A percentile compares a stretch with the other conserved stretches of the same genome.
These are phyloP conservation scores for Lasiodiplodia gonubiensis DNA, from an alignment of 2,329 filamentous ascomycete species.

Conservation along the genomic window DNA sequence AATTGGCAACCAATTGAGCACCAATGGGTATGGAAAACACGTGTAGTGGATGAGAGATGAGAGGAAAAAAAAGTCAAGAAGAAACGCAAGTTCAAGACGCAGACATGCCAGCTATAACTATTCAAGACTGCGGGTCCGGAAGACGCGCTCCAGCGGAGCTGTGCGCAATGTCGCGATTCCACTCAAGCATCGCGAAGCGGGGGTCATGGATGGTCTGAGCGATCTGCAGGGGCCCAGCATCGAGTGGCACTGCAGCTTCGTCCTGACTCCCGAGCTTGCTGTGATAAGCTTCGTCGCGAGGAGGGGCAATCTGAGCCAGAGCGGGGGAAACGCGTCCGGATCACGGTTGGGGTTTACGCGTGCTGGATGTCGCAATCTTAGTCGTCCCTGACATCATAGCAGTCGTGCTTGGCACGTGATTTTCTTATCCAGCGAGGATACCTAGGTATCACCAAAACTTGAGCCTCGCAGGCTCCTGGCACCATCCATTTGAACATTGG, in stretches of 20 bases:
- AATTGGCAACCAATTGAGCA: background rate
- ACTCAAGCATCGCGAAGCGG: constrained; percentile 14
- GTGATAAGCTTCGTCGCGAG: background rate
- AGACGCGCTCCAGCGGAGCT: background rate
- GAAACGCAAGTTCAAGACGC: background rate
- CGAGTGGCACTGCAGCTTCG: background rate
- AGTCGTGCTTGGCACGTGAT: background rate
- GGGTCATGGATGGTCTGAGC: background rate
- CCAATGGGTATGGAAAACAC: background rate
- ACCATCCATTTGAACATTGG: too few relatives aligned
- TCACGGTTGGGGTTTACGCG: background rate
- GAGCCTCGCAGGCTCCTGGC: too few relatives aligned
- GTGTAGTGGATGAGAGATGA: background rate
- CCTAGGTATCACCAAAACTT: background rate
- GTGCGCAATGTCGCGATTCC: constrained; percentile 18
- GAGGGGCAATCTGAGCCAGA: background rate
- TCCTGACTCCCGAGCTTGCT: background rate
- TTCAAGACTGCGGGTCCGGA: background rate
- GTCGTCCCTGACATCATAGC: constrained; percentile 19
- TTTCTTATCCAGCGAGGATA: background rate
- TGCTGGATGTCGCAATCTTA: constrained; percentile 20
- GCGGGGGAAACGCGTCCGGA: constrained; percentile 16
- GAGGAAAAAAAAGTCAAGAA: background rate
- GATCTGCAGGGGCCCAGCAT: background rate
- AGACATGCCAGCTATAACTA: constrained; percentile 14